phyloP scores from a whole-genome alignment of 306 rosid genomes.

The Spatholobus suberectus region DNA sequence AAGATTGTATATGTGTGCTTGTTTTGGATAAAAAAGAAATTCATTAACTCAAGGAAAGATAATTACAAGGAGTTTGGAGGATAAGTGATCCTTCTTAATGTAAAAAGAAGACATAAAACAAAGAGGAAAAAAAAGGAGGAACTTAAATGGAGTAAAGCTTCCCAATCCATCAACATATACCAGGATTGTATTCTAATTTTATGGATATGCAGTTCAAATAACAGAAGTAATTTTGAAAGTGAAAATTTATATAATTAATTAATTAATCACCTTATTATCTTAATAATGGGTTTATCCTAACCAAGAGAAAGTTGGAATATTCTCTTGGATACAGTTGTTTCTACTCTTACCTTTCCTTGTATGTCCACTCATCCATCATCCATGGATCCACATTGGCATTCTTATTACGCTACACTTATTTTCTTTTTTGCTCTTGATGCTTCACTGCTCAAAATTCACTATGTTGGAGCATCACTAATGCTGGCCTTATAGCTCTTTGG shows the following conservation, averaged over 20 bases:
- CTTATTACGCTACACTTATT: neutral
- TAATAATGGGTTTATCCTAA: constrained; percentile 3
- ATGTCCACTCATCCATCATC: constrained; percentile 1
- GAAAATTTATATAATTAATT: neutral
- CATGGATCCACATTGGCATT: neutral
- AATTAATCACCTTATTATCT: neutral
- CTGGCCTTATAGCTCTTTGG: constrained; percentile 8
- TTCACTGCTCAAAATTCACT: neutral
- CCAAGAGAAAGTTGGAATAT: neutral
- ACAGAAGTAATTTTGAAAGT: constrained; percentile 1
- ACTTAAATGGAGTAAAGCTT: constrained; percentile 7
- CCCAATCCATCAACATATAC: constrained; percentile 1
- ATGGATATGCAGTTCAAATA: constrained; percentile 14
- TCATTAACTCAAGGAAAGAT: constrained; percentile 6
- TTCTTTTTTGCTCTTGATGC: neutral
- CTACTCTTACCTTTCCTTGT: constrained; percentile 5
- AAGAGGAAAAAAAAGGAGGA: neutral
- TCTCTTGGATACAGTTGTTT: constrained; percentile 10
- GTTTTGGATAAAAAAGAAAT: neutral
- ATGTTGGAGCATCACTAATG: neutral
- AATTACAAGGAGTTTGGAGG: constrained; percentile 20
- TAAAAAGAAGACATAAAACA: constrained; percentile 13
- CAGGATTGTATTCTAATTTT: neutral
- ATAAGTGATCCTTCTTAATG: neutral
- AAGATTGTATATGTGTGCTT: neutral